Evolutionary conservation across 352 stramenopile species (phyloP), one percentile per base, ranked within the genome.

Genomic region (Peronospora destructor): DNA sequence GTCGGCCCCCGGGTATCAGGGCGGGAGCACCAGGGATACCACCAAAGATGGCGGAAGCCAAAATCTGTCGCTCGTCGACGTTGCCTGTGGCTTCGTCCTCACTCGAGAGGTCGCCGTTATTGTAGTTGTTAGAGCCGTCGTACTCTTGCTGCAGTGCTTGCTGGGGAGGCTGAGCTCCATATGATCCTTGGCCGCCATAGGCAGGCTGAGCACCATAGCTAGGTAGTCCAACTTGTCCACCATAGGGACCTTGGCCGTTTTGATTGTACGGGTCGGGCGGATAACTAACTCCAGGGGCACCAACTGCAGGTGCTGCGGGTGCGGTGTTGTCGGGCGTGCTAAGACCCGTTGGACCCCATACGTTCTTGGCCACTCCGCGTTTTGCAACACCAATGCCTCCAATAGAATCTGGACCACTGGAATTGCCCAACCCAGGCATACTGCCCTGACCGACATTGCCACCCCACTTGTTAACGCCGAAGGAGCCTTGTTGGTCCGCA

Each of bases 21-120:
- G 70, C 36, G 3, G 78, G 74, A 0, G 73, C 86, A 38, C 86
- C 85, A 8, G 77, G 83, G 39, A 98, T 95, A 23, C 96, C 96
- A 32, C 96, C 95, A 68, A 99, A 99, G 41, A 98, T 84, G 7
- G 92, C 93, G 10, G 92, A 96, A 33, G 96, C 95, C 73, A 98
- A 86, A 56, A 91, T 83, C 43, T 76, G 63, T 34, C 83, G 79
- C 55, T 94, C 82, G 36, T 92, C 73, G 1, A 88, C 68, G 21
- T 47, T 61, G 13, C 59, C 63, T 19, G 30, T 59, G 13, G 46
- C 33, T 49, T 71, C 63, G 13, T 71, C 63, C 9, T 71, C 63
- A 13, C 54, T 68, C 10, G 59, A 43, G 5, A 74, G 61, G 8
- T 88, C 79, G 16, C 67, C 65, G 34, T 85, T 73, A 26, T 89